Evolutionary conservation across 192 early-diverging fungal species (phyloP).

Genomic region (Phycomyces nitens): DNA sequence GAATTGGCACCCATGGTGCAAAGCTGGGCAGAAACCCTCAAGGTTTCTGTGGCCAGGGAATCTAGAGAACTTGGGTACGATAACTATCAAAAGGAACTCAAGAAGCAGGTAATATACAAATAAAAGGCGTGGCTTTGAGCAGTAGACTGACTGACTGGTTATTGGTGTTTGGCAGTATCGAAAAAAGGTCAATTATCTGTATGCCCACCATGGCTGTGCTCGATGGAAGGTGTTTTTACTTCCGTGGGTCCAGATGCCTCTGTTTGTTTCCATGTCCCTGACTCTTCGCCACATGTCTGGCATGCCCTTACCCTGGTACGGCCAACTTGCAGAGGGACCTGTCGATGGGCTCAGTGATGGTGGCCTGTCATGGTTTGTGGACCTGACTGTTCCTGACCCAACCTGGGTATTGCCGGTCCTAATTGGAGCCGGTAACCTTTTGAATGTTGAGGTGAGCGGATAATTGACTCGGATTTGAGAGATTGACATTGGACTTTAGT

Average conservation of each 20-base stretch:
- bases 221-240: conserved; percentile 60
- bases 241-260: conserved; percentile 74
- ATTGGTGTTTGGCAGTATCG: too few relatives aligned
- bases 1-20: conserved; percentile 46
- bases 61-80: conserved; percentile 41
- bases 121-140: too few relatives aligned
- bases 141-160: too few relatives aligned
- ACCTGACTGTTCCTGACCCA: conserved; percentile 61
- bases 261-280: conserved; percentile 67
- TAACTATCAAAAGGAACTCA: conserved; percentile 42
- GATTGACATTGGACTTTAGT: conserved; percentile 18
- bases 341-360: conserved; percentile 50
- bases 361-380: conserved; percentile 61
- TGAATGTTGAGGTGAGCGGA: conserved; percentile 65
- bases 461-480: too few relatives aligned
- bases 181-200: conserved; percentile 52
- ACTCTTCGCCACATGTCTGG: conserved; percentile 63
- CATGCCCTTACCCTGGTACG: conserved; percentile 51
- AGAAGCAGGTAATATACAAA: conserved; percentile 40
- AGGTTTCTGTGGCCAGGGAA: conserved; percentile 39
- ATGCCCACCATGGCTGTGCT: conserved; percentile 52
- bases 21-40: conserved; percentile 44
- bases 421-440: conserved; percentile 57
- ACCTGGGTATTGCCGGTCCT: conserved; percentile 66
- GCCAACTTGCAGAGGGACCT: conserved; percentile 32